Conservation (phyloP, 176 grass and related monocot species). For the Oryza brachyantha region DNA sequence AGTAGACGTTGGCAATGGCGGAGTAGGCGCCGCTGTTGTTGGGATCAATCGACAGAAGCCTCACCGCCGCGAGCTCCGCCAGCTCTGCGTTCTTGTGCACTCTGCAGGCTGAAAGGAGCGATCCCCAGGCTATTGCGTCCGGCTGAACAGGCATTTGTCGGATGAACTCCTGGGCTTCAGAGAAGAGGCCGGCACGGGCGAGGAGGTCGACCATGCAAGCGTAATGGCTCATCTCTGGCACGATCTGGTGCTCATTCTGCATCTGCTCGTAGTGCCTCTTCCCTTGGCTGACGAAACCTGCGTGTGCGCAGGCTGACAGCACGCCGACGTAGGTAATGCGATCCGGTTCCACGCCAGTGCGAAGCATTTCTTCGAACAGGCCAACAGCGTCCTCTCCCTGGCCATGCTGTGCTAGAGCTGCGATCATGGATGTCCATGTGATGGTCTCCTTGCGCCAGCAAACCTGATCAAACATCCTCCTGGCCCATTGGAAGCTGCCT, state of each 20-base stretch:
- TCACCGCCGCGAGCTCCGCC: slow-evolving; percentile 68
- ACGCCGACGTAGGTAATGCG: slow-evolving; percentile 72
- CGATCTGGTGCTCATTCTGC: slow-evolving; percentile 53
- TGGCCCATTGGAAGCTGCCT: slow-evolving; percentile 60
- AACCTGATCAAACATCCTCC: slow-evolving; percentile 59
- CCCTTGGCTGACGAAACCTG: slow-evolving; percentile 61
- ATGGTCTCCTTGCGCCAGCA: slow-evolving; percentile 48
- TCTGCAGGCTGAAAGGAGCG: slow-evolving; percentile 77
- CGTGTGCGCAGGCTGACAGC: slow-evolving; percentile 76
- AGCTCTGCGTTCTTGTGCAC: slow-evolving; percentile 65
- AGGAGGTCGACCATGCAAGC: slow-evolving; percentile 92
- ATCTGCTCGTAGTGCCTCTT: slow-evolving; percentile 73
- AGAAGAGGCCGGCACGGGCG: slow-evolving; percentile 49
- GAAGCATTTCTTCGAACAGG: slow-evolving; percentile 83
- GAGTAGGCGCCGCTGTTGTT: slow-evolving; percentile 79
- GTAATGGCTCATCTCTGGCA: slow-evolving; percentile 76
- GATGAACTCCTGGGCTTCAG: slow-evolving; percentile 80
- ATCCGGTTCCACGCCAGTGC: slow-evolving; percentile 56
- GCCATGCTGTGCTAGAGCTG: slow-evolving; percentile 82
- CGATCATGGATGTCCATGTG: slow-evolving; percentile 93
- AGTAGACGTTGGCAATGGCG: slow-evolving; percentile 85
- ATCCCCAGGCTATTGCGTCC: slow-evolving; percentile 71
- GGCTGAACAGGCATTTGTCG: slow-evolving; percentile 58
- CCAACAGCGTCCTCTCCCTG: slow-evolving; percentile 58
- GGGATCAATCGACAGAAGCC: slow-evolving; percentile 59